phyloP scores from a whole-genome alignment of 352 stramenopile genomes.

The Phytopythium vexans region DNA sequence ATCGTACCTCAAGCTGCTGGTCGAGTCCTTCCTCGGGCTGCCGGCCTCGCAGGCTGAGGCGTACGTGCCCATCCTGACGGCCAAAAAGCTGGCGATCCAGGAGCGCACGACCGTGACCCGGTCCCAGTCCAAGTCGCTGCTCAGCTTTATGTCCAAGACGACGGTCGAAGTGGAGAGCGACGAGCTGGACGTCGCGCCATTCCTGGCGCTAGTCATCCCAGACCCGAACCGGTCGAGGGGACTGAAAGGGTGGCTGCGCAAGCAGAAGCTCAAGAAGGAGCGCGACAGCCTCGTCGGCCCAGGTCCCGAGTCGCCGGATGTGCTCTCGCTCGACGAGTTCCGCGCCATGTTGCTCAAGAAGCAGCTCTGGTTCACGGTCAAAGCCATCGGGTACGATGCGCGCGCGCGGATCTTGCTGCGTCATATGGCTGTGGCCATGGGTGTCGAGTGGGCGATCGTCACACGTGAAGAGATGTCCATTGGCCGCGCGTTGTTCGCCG shows the following conservation, averaged over 20 bases:
- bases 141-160: constrained; percentile 3
- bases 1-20: constrained; percentile 55
- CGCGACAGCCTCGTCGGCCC: constrained; percentile 6
- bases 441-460: constrained; percentile 56
- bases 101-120: constrained; percentile 16
- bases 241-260: constrained; percentile 26
- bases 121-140: not conserved
- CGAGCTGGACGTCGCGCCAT: constrained; percentile 55
- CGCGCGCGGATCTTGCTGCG: constrained; percentile 55
- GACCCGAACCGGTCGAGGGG: constrained; percentile 14
- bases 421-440: constrained; percentile 39
- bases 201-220: constrained; percentile 51
- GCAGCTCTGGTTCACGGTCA: constrained; percentile 78
- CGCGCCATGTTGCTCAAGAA: constrained; percentile 58
- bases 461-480: constrained; percentile 68
- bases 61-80: constrained; percentile 69
- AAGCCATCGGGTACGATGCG: constrained; percentile 75
- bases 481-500: constrained; percentile 61
- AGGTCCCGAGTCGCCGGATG: constrained; percentile 5
- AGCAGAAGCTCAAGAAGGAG: constrained; percentile 22
- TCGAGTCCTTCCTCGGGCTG: constrained; percentile 63
- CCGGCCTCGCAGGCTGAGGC: constrained; percentile 51
- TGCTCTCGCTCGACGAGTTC: constrained; percentile 34
- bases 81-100: constrained; percentile 14
- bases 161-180: constrained; percentile 1